Evolutionary conservation across 257 asterid species (phyloP).

Genomic region (Gardenia jasminoides): DNA sequence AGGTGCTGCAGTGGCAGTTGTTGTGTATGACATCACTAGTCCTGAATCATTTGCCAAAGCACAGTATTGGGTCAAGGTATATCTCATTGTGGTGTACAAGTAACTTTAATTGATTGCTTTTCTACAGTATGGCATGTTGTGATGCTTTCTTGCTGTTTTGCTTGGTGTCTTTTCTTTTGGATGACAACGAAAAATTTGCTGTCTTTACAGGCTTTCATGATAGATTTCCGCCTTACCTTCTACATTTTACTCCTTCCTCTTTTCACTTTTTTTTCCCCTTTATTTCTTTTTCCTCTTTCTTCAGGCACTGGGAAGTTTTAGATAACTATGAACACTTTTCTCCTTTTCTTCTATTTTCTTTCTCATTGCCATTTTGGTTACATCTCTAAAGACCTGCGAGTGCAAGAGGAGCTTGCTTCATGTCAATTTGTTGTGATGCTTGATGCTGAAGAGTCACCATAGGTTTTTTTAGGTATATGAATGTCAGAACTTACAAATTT

Average conservation of each 20-base stretch:
- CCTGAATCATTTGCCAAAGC: constrained; percentile 86
- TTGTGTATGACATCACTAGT: constrained; percentile 89
- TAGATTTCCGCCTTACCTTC: background rate
- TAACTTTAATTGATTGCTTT: background rate
- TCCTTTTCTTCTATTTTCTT: background rate
- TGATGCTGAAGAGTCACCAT: background rate
- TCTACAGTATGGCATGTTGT: background rate
- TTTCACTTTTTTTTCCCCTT: too few species aligned
- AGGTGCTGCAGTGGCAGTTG: constrained; percentile 90
- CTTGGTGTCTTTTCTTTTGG: background rate
- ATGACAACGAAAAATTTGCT: background rate
- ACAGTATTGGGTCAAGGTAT: constrained; percentile 90
- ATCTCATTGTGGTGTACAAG: background rate
- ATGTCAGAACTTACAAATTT: background rate
- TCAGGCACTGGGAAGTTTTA: background rate
- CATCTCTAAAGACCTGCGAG: background rate
- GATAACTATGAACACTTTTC: background rate
- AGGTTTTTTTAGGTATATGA: background rate
- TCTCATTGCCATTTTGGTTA: background rate
- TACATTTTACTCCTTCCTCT: background rate
- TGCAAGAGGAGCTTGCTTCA: background rate
- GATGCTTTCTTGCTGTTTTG: background rate
- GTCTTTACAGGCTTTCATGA: background rate
- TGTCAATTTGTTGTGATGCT: background rate
- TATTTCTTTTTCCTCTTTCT: background rate